A percentile compares a stretch with the other conserved stretches of the same genome.
phyloP scores from a whole-genome alignment of 2,329 filamentous ascomycete species.

The Monosporascus ibericus region DNA sequence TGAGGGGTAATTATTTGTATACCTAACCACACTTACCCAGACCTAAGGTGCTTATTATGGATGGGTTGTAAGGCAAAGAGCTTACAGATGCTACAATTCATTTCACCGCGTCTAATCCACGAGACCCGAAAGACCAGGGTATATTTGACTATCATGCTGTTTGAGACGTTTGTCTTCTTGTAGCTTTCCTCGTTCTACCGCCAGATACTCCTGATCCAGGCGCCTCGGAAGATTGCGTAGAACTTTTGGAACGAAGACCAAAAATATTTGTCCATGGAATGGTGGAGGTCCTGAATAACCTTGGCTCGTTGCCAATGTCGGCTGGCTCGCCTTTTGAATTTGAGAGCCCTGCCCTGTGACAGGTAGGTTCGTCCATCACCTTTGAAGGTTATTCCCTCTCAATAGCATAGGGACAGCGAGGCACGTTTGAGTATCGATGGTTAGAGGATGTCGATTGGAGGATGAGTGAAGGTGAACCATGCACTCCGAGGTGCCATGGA shows the following conservation, averaged over 20 bases:
- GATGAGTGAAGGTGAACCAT: background rate
- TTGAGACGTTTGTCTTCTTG: constrained; percentile 9
- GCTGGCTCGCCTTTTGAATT: background rate
- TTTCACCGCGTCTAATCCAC: too few species aligned
- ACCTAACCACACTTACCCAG: too few species aligned
- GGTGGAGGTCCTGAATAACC: constrained; percentile 4
- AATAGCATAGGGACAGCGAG: background rate
- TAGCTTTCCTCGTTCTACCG: constrained; percentile 17
- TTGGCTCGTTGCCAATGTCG: constrained; percentile 4
- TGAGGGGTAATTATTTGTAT: too few species aligned
- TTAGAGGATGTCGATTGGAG: background rate
- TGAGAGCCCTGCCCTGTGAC: background rate
- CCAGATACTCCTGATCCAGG: constrained; percentile 21
- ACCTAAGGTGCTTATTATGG: too few species aligned
- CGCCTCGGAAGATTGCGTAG: constrained; percentile 12
- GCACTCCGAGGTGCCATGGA: background rate
- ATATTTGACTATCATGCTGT: background rate
- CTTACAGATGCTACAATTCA: too few species aligned
- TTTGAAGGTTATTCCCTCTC: background rate
- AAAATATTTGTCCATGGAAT: constrained; percentile 11
- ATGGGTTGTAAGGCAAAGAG: too few species aligned
- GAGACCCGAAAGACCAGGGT: background rate
- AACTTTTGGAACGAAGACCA: constrained; percentile 8
- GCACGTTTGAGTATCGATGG: background rate
- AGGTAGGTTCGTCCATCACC: background rate